Percentiles rank a stretch among this genome's conserved stretches.
Conservation (phyloP, 169 alveolate species). For the Plasmodium inui region DNA sequence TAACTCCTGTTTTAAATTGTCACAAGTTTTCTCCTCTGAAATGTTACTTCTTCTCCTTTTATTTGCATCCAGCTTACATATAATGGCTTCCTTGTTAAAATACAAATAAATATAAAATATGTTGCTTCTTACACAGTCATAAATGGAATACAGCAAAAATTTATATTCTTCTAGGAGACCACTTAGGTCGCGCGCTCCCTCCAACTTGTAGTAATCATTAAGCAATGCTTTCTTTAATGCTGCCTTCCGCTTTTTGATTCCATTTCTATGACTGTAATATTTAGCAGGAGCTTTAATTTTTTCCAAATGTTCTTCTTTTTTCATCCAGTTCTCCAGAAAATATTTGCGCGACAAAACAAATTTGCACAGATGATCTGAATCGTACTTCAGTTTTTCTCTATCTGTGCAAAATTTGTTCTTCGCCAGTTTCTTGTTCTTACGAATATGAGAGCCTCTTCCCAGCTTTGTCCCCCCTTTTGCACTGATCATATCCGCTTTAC, state of each 20-base stretch:
- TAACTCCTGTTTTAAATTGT: neutral
- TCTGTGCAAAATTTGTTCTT: neutral
- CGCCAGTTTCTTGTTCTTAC: neutral
- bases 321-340: neutral
- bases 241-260: neutral
- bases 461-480: neutral
- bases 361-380: neutral
- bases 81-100: constrained; percentile 54
- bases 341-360: constrained; percentile 4
- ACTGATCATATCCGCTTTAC: neutral
- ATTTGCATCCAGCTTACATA: neutral
- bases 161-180: constrained; percentile 35
- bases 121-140: constrained; percentile 36
- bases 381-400: neutral
- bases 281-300: neutral
- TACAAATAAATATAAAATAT: constrained; percentile 54
- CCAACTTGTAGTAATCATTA: neutral
- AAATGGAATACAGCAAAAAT: constrained; percentile 42
- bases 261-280: neutral
- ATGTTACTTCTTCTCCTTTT: neutral
- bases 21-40: neutral
- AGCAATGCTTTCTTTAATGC: neutral
- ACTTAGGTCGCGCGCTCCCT: neutral
- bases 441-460: neutral
- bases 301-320: neutral